Base-by-base conservation (phyloP, 1,284 basidiomycete species). In the Trichosporon sp. region DNA sequence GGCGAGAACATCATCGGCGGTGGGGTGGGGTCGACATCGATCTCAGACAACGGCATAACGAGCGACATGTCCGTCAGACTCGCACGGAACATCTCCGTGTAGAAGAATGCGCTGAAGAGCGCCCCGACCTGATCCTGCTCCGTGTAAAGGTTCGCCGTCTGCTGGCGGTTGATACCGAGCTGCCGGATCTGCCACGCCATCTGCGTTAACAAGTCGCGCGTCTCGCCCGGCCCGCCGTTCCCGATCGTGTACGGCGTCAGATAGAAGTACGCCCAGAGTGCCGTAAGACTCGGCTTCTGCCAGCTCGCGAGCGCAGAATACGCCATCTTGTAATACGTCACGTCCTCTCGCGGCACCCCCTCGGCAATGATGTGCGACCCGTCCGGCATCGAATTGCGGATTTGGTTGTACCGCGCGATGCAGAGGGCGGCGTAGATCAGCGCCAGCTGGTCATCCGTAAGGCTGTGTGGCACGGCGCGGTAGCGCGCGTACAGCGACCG, bases 271-370 rank as follows among this genome's bases (percentile, higher is more conserved):
- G 77, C 72, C 73, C 77, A 76, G 11, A 76, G n/a, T 10, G 78
- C 75, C 65, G 69, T 65, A 0, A 75, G 38, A 6, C 72, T 74
- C 1, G 78, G 75, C 43, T 74, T 66, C 32, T 64, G 70, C 77
- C 77, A 79, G 26, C 37, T 64, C 11, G 65, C 63, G 12, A 79
- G 54, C 4, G 68, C 69, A 16, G 74, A 65, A 46, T 70, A 75
- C 8, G 77, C 75, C 74, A 75, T 74, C 35, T 68, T 64, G 66
- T 72, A 79, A 56, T 79, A 79, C 10, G 76, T 78, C 21, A 79
- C 70, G 59, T 78, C 78, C 68, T 79, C 76, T 21, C 73, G 65
- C 31, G 59, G 48, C 51, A 35, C 16, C 12, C 40, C 61, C 59
- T 35, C 16, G 4, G 12, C 11, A 10, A 63, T 35, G 32, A 37